Evolutionary conservation across 1,139 yeast species (phyloP).

Genomic region (Hyphopichia wangnamkhiaoensis): DNA sequence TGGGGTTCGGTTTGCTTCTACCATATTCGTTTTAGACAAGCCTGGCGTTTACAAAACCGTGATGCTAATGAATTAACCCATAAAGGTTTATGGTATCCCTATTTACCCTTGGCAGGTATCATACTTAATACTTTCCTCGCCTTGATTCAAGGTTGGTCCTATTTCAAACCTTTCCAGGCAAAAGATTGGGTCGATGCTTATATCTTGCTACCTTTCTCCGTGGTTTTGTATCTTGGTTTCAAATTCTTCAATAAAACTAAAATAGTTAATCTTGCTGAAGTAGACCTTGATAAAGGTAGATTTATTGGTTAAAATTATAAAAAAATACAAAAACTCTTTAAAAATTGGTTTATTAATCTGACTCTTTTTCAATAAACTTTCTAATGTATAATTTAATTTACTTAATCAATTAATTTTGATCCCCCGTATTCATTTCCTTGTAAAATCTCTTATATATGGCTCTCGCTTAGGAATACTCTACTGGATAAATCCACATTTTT

Average conservation of each 20-base stretch:
- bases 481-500: no score
- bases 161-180: conserved; percentile 60
- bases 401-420: no score
- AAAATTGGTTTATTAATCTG: no score
- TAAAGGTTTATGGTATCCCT: conserved; percentile 55
- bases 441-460: no score
- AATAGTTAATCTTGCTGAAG: conserved; percentile 40
- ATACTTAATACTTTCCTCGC: conserved; percentile 53
- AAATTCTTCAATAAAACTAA: conserved; percentile 45
- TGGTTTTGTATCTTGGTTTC: conserved; percentile 31
- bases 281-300: conserved; percentile 47
- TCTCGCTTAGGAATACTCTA: no score
- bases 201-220: conserved; percentile 59
- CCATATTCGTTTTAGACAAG: conserved; percentile 52
- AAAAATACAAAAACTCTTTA: no score
- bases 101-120: conserved; percentile 52
- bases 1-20: conserved; percentile 56
- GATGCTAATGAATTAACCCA: conserved; percentile 52
- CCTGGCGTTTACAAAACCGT: conserved; percentile 47
- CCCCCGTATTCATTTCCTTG: no score
- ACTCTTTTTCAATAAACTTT: no score
- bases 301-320: background rate
- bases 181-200: conserved; percentile 67
- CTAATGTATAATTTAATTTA: no score
- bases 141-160: conserved; percentile 69